Conservation (phyloP, 306 rosid species). For the Citrullus colocynthis region DNA sequence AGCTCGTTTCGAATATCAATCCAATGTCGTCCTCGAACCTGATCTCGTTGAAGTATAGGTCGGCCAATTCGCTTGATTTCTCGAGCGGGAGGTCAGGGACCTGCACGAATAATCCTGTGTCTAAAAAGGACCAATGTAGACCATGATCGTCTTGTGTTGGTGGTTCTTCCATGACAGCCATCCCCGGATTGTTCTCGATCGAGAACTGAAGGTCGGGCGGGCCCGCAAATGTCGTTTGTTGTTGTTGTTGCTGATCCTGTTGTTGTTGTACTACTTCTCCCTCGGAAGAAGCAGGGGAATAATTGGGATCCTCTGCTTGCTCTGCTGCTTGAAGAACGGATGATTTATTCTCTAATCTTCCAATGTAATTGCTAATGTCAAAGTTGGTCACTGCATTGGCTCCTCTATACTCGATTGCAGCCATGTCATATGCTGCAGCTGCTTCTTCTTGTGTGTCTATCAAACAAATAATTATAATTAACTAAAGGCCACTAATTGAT, state of each 20-base stretch:
- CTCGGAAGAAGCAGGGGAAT: conserved; percentile 13
- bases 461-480: background rate
- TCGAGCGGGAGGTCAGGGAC: conserved; percentile 24
- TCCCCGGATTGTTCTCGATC: conserved; percentile 20
- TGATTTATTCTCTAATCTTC: conserved; percentile 18
- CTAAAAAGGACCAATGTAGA: conserved; percentile 49
- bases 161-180: conserved; percentile 26
- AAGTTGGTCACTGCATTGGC: conserved; percentile 83
- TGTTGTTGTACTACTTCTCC: conserved; percentile 13
- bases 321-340: background rate
- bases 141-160: conserved; percentile 19
- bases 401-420: conserved; percentile 86
- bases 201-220: background rate
- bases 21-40: conserved; percentile 57
- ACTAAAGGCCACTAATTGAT: too few relatives aligned
- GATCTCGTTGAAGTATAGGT: conserved; percentile 27
- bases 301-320: conserved; percentile 14
- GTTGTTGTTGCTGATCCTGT: background rate
- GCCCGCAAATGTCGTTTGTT: background rate
- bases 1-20: conserved; percentile 27
- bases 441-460: conserved; percentile 88
- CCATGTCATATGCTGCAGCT: conserved; percentile 81
- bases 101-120: conserved; percentile 13
- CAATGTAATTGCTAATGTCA: conserved; percentile 55
- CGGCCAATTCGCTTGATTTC: conserved; percentile 18